phyloP scores from a whole-genome alignment of 306 rosid species.

The Prunus mongolica region DNA sequence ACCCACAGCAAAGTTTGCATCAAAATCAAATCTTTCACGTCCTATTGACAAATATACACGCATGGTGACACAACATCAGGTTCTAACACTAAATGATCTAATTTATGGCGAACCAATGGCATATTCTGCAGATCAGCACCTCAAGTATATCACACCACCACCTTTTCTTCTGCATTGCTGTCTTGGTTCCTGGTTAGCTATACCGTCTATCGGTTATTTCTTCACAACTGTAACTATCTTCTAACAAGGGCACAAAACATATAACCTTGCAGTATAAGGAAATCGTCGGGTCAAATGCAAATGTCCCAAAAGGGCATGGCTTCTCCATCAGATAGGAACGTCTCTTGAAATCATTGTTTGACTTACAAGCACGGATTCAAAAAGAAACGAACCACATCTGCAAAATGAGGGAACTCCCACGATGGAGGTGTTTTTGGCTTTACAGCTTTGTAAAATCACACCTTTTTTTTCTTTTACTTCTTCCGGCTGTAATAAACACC shows the following conservation, averaged over 20 bases:
- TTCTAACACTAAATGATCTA: not conserved
- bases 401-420: not conserved
- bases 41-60: conserved; percentile 13
- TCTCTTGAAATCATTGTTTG: not conserved
- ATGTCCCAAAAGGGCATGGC: conserved; percentile 2
- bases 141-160: not conserved
- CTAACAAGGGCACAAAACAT: conserved; percentile 1
- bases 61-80: not conserved
- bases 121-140: conserved; percentile 13
- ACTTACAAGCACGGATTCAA: not conserved
- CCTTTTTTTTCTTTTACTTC: conserved; percentile 29
- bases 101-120: not conserved
- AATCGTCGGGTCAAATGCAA: not conserved
- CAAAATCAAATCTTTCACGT: not conserved
- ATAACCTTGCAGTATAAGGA: not conserved
- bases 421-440: not conserved
- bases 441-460: not conserved
- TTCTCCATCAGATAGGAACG: not conserved
- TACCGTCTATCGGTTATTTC: not conserved
- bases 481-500: conserved; percentile 69
- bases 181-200: conserved; percentile 2
- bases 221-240: not conserved
- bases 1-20: conserved; percentile 6
- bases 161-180: not conserved
- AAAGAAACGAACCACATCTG: not conserved